Conservation (phyloP, 2,329 filamentous ascomycete species). For the Dothistroma septosporum region DNA sequence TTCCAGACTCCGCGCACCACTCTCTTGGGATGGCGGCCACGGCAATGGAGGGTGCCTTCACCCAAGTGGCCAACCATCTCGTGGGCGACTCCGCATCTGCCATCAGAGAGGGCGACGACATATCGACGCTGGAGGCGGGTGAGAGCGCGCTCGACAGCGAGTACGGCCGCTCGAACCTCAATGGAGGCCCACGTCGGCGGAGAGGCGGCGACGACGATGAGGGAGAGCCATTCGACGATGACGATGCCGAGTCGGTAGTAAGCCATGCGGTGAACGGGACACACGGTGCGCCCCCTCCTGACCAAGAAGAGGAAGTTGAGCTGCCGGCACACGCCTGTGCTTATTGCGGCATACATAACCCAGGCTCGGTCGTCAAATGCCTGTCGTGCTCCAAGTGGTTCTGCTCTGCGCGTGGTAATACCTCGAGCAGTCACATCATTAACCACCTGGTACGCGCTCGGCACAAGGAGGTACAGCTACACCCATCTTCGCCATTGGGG, state of each 20-base stretch:
- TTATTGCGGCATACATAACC: slow-evolving; percentile 96
- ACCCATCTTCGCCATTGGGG: slow-evolving; percentile 85
- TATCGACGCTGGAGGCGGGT: slow-evolving; percentile 49
- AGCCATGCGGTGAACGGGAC: slow-evolving; percentile 76
- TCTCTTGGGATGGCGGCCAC: slow-evolving; percentile 4
- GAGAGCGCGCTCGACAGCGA: slow-evolving; percentile 73
- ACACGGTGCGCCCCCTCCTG: slow-evolving; percentile 53
- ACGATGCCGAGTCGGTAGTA: slow-evolving; percentile 63
- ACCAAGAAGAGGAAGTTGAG: slow-evolving; percentile 78
- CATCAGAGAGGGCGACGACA: slow-evolving; percentile 80
- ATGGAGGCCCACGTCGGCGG: slow-evolving; percentile 58
- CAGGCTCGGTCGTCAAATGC: slow-evolving; percentile 93
- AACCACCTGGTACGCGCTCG: slow-evolving; percentile 95
- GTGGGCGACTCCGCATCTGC: slow-evolving; percentile 78
- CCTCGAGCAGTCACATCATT: slow-evolving; percentile 94
- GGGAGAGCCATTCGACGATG: slow-evolving; percentile 75
- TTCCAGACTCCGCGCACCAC: slow-evolving; percentile 11
- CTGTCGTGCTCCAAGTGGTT: slow-evolving; percentile 97
- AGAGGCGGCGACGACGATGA: slow-evolving; percentile 85
- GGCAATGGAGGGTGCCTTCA: slow-evolving; percentile 80
- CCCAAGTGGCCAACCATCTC: slow-evolving; percentile 79
- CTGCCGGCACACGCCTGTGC: slow-evolving; percentile 93
- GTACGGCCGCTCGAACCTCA: slow-evolving; percentile 55
- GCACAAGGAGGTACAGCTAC: slow-evolving; percentile 97
- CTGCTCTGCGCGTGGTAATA: slow-evolving; percentile 94